Evolutionary conservation across 139 green algal genomes (phyloP), one percentile per base, ranked within the genome.

Genomic region (Coelastrella sp.): DNA sequence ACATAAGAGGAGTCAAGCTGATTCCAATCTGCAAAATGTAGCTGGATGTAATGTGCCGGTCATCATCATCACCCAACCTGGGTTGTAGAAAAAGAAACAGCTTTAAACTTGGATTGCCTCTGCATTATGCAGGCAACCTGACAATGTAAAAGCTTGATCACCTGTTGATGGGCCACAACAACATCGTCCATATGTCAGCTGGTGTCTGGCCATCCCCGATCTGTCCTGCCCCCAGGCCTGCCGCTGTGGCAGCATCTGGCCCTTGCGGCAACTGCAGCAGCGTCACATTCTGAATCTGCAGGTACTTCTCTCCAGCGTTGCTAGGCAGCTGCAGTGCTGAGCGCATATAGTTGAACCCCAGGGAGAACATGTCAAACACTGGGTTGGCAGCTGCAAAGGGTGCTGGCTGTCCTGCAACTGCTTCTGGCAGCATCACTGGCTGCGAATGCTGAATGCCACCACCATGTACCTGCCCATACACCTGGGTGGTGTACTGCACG

Each of bases 131-230:
- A 49, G 35, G 35, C 35, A 49, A 49, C 35, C 35, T 3, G 35
- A 57, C 78, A 68, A 22, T 49, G 49, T 7, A 24, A 68, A 25
- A 8, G 49, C 11, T 8, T 25, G 25, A 68, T 19, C 9, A 90
- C 85, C 85, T 90, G 25, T 63, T 84, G 85, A 90, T 58, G 7
- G 74, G 60, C 85, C 85, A 90, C 72, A 90, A n/a, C 58, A 90
- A 58, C 49, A 90, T 76, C 7, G 85, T 90, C 73, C 73, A 90
- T 0, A 78, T 78, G 27, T 81, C 72, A 60, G 85, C 58, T 7
- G 73, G 85, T 9, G 59, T 74, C 1, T 57, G 59, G 5, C 57
- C 68, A 25, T 76, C n/a, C 1, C 68, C 49, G 12, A 61, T 24
- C 35, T 63, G 49, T 6, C 19, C 49, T 58, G 56, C 65, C 15